Evolutionary conservation across 768 basidiomycete genomes (phyloP).

Genomic region (Leccinum subgranulosum): DNA sequence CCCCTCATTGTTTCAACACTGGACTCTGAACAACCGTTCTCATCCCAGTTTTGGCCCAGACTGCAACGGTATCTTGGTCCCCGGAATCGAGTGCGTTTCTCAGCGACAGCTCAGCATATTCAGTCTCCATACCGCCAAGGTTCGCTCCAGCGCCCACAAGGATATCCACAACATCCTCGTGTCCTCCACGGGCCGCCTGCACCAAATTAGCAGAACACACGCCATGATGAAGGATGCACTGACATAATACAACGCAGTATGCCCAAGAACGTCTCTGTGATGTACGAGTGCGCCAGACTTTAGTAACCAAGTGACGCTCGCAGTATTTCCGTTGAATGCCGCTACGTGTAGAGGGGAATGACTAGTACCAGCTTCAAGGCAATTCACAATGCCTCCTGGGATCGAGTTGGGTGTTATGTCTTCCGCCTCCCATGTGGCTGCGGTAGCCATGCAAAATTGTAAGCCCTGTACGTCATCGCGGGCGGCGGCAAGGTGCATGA

Average conservation of each 20-base stretch:
- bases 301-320: slow-evolving; percentile 48
- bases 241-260: slow-evolving; percentile 83
- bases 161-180: slow-evolving; percentile 55
- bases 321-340: slow-evolving; percentile 59
- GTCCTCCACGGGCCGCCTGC: slow-evolving; percentile 74
- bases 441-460: slow-evolving; percentile 50
- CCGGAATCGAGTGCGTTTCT: slow-evolving; percentile 36
- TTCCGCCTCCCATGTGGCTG: slow-evolving; percentile 24
- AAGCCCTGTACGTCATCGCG: slow-evolving; percentile 64
- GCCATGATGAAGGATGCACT: slow-evolving; percentile 18
- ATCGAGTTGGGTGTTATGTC: slow-evolving; percentile 29
- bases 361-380: slow-evolving; percentile 65
- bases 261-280: slow-evolving; percentile 73
- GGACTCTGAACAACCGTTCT: neutral
- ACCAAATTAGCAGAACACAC: slow-evolving; percentile 1
- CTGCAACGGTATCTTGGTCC: slow-evolving; percentile 42
- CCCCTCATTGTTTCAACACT: neutral
- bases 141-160: slow-evolving; percentile 73
- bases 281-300: slow-evolving; percentile 80
- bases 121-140: slow-evolving; percentile 63
- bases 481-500: slow-evolving; percentile 77
- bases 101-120: slow-evolving; percentile 51
- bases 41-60: slow-evolving; percentile 59
- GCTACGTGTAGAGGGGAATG: slow-evolving; percentile 79
- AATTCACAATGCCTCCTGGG: slow-evolving; percentile 71